These are phyloP conservation scores for Escovopsis sp. DNA, from an alignment of 2,329 filamentous ascomycete species.

Conservation along the genomic window DNA sequence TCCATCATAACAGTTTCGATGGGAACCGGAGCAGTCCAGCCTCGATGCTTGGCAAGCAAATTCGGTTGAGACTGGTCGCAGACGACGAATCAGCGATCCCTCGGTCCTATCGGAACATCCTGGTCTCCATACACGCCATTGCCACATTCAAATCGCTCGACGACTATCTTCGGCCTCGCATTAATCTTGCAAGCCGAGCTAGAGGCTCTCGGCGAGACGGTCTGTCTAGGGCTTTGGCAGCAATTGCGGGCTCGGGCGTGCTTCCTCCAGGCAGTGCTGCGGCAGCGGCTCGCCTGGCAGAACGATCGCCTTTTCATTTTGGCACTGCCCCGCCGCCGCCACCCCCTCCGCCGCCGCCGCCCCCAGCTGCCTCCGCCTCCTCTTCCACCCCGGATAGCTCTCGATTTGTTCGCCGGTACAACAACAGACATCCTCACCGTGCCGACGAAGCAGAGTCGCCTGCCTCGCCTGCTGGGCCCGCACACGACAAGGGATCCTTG, in stretches of 20 bases:
- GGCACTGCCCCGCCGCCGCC: constrained; percentile 18
- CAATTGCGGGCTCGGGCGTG: constrained; percentile 59
- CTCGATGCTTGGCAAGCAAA: constrained; percentile 93
- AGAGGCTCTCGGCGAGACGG: constrained; percentile 49
- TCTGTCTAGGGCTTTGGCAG: constrained; percentile 54
- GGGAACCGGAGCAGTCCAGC: constrained; percentile 80
- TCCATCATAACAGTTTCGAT: constrained; percentile 84
- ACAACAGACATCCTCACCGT: constrained; percentile 29
- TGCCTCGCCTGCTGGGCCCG: constrained; percentile 31
- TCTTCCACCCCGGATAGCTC: constrained; percentile 28
- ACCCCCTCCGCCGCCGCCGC: constrained; percentile 18
- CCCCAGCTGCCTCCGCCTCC: constrained; percentile 7
- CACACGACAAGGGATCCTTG: constrained; percentile 41
- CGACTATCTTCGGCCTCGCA: constrained; percentile 85
- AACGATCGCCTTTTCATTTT: constrained; percentile 24
- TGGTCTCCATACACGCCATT: constrained; percentile 97
- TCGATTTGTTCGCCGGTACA: constrained; percentile 29
- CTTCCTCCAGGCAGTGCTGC: constrained; percentile 36
- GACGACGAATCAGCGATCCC: constrained; percentile 88
- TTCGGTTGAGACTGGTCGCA: constrained; percentile 74
- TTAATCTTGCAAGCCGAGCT: constrained; percentile 59
- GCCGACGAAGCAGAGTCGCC: constrained; percentile 27
- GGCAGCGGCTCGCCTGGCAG: constrained; percentile 33
- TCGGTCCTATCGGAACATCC: constrained; percentile 75
- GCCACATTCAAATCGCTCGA: constrained; percentile 95